A percentile compares a stretch with the other conserved stretches of the same genome.
These are phyloP conservation scores for Aspergillus sp. DNA, from an alignment of 2,329 filamentous ascomycete species.

Conservation along the genomic window DNA sequence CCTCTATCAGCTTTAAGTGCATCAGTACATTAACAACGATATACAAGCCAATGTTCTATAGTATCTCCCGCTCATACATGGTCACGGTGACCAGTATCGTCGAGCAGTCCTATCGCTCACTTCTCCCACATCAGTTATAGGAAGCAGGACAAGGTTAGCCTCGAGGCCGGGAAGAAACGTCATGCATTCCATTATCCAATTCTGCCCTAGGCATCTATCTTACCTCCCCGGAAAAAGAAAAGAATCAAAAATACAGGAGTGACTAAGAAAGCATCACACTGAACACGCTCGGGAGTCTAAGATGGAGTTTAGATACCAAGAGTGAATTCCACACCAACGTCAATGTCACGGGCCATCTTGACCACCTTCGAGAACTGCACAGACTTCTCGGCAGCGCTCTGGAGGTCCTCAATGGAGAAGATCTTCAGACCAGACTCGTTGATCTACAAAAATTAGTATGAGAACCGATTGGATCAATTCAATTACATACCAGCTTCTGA, in stretches of 20 bases:
- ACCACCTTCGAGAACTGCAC: conserved; percentile 99
- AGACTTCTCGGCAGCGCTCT: conserved; percentile 94
- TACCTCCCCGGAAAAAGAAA: not conserved
- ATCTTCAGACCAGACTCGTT: conserved; percentile 99
- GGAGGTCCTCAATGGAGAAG: conserved; percentile 98
- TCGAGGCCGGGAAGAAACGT: conserved; percentile 7
- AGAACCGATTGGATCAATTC: not conserved
- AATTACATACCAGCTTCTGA: conserved; percentile 64
- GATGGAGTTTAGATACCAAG: conserved; percentile 73
- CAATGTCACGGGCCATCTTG: conserved; percentile 96
- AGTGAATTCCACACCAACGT: conserved; percentile 93
- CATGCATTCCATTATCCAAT: not conserved
- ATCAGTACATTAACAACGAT: no score
- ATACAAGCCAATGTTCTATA: conserved; percentile 26
- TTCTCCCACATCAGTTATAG: conserved; percentile 12
- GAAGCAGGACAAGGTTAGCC: conserved; percentile 14
- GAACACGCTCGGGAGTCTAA: not conserved
- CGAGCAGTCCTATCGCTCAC: conserved; percentile 8
- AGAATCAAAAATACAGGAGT: conserved; percentile 4
- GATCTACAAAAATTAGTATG: conserved; percentile 53
- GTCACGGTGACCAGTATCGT: not conserved
- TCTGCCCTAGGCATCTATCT: not conserved
- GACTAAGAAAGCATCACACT: conserved; percentile 4
- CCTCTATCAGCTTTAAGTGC: no score
- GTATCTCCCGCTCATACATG: not conserved